These are phyloP conservation scores for Diaporthe ilicicola DNA, from an alignment of 2,329 filamentous ascomycete genomes.

Conservation along the genomic window DNA sequence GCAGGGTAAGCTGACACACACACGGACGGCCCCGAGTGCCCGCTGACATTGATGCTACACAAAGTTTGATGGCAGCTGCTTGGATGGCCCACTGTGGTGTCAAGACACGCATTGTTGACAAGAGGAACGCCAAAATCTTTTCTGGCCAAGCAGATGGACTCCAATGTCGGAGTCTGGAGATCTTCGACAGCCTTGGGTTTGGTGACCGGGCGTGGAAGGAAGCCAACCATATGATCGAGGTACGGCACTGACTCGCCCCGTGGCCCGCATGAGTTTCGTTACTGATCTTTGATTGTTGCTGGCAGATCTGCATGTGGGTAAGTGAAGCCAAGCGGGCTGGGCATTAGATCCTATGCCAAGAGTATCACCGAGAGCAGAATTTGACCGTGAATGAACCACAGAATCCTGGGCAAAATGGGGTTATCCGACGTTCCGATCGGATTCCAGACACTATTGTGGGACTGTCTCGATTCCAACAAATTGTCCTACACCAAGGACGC, in stretches of 20 bases:
- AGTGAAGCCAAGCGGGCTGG: conserved; percentile 25
- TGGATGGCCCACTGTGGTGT: conserved; percentile 53
- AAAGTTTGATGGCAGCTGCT: conserved; percentile 51
- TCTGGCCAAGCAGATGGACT: conserved; percentile 56
- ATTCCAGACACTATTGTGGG: conserved; percentile 70
- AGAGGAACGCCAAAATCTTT: conserved; percentile 49
- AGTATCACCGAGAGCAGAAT: background rate
- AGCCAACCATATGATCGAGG: conserved; percentile 74
- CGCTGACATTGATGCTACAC: background rate
- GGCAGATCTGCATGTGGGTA: conserved; percentile 43
- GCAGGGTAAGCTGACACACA: conserved; percentile 38
- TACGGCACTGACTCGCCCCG: conserved; percentile 40
- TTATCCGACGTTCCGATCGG: conserved; percentile 65
- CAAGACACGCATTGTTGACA: conserved; percentile 54
- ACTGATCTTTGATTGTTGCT: background rate
- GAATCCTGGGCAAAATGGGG: conserved; percentile 69
- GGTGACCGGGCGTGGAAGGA: conserved; percentile 71
- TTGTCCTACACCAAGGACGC: conserved; percentile 75
- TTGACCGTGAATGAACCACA: conserved; percentile 50
- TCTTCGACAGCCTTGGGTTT: conserved; percentile 78
- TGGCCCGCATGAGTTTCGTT: background rate
- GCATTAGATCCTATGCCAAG: background rate
- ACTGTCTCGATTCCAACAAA: conserved; percentile 70
- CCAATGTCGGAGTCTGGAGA: conserved; percentile 74
- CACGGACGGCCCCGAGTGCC: conserved; percentile 5